Conservation (phyloP, 2,329 filamentous ascomycete genomes). For the Aureobasidium melanogenum region DNA sequence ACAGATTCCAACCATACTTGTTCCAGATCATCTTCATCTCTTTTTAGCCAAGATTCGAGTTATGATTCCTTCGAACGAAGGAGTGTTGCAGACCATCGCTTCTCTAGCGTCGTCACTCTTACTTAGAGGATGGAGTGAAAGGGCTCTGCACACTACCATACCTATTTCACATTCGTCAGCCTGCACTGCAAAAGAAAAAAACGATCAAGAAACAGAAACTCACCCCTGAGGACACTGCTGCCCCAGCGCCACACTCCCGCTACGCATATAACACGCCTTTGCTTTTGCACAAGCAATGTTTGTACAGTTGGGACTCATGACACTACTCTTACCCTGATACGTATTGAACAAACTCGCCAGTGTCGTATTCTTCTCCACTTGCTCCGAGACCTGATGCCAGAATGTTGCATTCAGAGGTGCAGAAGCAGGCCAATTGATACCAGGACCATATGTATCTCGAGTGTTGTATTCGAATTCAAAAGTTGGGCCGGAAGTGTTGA, state of each 20-base stretch:
- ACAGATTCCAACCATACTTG: too few species aligned
- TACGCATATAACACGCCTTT: slow-evolving; percentile 52
- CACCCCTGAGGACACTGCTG: slow-evolving; percentile 42
- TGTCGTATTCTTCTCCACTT: slow-evolving; percentile 43
- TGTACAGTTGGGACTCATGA: slow-evolving; percentile 44
- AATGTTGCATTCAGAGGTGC: slow-evolving; percentile 51
- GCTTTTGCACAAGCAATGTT: slow-evolving; percentile 42
- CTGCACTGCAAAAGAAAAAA: too few species aligned
- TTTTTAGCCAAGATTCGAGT: too few species aligned
- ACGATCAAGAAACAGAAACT: too few species aligned
- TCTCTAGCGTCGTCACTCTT: background rate
- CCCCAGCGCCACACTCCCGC: slow-evolving; percentile 45
- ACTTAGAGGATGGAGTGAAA: slow-evolving; percentile 18
- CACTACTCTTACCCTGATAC: slow-evolving; percentile 44
- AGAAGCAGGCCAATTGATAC: slow-evolving; percentile 35
- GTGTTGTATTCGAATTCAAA: slow-evolving; percentile 45
- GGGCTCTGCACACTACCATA: slow-evolving; percentile 35
- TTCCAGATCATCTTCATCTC: too few species aligned
- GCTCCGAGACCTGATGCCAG: slow-evolving; percentile 50
- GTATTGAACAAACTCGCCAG: slow-evolving; percentile 45
- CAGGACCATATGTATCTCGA: slow-evolving; percentile 39
- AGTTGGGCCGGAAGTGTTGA: slow-evolving; percentile 36
- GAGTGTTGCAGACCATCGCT: too few species aligned
- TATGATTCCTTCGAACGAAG: too few species aligned
- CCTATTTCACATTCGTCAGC: background rate